A percentile compares a stretch with the other conserved stretches of the same genome.
Evolutionary conservation across 495 filamentous ascomycete species (phyloP).

Genomic region (Penicillium coffeae): DNA sequence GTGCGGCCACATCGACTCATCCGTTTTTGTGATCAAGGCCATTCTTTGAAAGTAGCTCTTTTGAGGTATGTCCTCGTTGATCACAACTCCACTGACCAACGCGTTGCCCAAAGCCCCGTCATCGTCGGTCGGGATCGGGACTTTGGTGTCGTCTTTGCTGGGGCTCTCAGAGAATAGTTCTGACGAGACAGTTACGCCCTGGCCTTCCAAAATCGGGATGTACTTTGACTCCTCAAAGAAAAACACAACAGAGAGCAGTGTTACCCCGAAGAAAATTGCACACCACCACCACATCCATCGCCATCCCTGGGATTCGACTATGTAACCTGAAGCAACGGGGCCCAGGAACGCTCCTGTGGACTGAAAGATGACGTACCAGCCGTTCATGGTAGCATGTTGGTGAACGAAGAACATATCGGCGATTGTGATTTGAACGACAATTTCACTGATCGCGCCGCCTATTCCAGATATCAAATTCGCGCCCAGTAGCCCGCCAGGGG

Average conservation of each 20-base stretch:
- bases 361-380: slow-evolving; percentile 32
- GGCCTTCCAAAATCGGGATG: slow-evolving; percentile 11
- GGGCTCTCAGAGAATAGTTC: not conserved
- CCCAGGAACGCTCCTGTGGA: slow-evolving; percentile 33
- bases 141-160: not conserved
- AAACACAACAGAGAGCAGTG: slow-evolving; percentile 34
- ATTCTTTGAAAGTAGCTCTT: slow-evolving; percentile 26
- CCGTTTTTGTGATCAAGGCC: slow-evolving; percentile 21
- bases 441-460: slow-evolving; percentile 38
- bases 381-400: slow-evolving; percentile 40
- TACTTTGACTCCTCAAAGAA: slow-evolving; percentile 44
- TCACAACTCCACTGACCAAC: not conserved
- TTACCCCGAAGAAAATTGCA: slow-evolving; percentile 41
- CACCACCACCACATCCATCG: slow-evolving; percentile 52
- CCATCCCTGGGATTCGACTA: slow-evolving; percentile 44
- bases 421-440: slow-evolving; percentile 44
- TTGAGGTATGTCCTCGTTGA: slow-evolving; percentile 7
- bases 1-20: slow-evolving; percentile 22
- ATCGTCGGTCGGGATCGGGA: not conserved
- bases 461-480: slow-evolving; percentile 32
- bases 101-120: not conserved
- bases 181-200: not conserved
- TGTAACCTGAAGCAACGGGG: slow-evolving; percentile 43
- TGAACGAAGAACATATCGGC: slow-evolving; percentile 50
- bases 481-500: slow-evolving; percentile 27